phyloP scores from a whole-genome alignment of 2,329 filamentous ascomycete genomes.

The Aotearoamyces nothofagi region DNA sequence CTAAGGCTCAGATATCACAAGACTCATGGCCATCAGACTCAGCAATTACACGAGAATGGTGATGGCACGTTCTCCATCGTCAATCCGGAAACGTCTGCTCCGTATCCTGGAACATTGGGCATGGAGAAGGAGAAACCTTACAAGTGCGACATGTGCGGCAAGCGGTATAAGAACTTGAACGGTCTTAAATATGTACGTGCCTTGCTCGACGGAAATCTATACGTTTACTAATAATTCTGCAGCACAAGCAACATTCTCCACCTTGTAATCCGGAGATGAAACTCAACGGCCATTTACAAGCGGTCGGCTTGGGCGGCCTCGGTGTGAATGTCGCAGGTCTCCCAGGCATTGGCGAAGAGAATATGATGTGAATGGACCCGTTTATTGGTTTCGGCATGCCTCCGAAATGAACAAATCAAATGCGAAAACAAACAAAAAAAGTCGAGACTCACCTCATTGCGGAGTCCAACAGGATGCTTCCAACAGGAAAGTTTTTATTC shows the following conservation, averaged over 20 bases:
- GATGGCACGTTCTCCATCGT: conserved; percentile 98
- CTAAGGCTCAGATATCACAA: conserved; percentile 55
- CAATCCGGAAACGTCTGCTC: conserved; percentile 84
- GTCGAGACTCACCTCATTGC: too few relatives aligned
- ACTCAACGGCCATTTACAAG: conserved; percentile 20
- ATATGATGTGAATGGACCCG: too few relatives aligned
- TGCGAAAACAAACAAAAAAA: too few relatives aligned
- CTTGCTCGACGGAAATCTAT: conserved; percentile 1
- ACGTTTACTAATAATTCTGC: conserved; percentile 19
- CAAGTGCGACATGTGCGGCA: conserved; percentile 90
- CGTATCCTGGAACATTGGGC: conserved; percentile 90
- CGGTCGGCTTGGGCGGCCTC: conserved; percentile 16
- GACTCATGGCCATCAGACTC: conserved; percentile 86
- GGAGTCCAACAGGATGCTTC: too few relatives aligned
- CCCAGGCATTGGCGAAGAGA: conserved; percentile 37
- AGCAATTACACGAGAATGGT: conserved; percentile 90
- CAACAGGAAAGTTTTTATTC: too few relatives aligned
- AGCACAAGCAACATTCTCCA: conserved; percentile 70
- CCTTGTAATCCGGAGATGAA: conserved; percentile 78
- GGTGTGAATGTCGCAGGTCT: conserved; percentile 25
- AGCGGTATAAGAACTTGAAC: conserved; percentile 98
- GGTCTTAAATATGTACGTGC: conserved; percentile 77
- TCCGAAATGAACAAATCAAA: too few relatives aligned
- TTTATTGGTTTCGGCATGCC: too few relatives aligned
- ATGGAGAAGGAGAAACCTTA: conserved; percentile 99